Percentiles rank a stretch among this genome's conserved stretches.
Evolutionary conservation across 2,329 filamentous ascomycete genomes (phyloP).

Genomic region (Alternaria triticina): DNA sequence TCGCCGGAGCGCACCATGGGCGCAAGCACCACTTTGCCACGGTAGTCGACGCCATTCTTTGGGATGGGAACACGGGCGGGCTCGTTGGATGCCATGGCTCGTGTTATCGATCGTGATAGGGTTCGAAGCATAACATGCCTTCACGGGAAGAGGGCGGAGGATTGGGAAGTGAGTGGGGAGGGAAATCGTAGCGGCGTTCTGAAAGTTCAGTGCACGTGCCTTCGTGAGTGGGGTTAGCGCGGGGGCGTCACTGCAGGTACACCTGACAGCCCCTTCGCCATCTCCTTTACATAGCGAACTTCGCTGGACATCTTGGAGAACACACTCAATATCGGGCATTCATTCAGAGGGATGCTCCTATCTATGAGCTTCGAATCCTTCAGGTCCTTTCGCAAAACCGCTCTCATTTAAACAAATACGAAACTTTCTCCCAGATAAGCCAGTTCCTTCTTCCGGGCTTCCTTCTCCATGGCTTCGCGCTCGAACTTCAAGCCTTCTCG

Average conservation of each 20-base stretch:
- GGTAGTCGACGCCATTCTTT: conserved; percentile 87
- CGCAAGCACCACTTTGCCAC: conserved; percentile 90
- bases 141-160: not conserved
- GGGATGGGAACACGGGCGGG: conserved; percentile 79
- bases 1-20: conserved; percentile 99
- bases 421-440: too few species aligned
- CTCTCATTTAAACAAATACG: too few species aligned
- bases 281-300: not conserved
- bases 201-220: conserved; percentile 19
- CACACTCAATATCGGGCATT: not conserved
- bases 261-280: not conserved
- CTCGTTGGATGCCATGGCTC: conserved; percentile 38
- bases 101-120: conserved; percentile 34
- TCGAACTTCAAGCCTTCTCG: too few species aligned
- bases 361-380: too few species aligned
- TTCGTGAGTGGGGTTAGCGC: conserved; percentile 7
- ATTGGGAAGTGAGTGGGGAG: conserved; percentile 3
- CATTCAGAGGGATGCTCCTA: too few species aligned
- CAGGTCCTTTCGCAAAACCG: too few species aligned
- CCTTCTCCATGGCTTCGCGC: too few species aligned
- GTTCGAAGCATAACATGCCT: conserved; percentile 51
- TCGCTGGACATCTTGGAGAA: not conserved
- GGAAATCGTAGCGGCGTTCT: conserved; percentile 1
- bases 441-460: too few species aligned
- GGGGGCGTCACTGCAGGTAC: not conserved